Evolutionary conservation across 225 moss, liverwort and hornwort genomes (phyloP), one percentile per base, ranked within the genome.

Genomic region (Polytrichum formosum): DNA sequence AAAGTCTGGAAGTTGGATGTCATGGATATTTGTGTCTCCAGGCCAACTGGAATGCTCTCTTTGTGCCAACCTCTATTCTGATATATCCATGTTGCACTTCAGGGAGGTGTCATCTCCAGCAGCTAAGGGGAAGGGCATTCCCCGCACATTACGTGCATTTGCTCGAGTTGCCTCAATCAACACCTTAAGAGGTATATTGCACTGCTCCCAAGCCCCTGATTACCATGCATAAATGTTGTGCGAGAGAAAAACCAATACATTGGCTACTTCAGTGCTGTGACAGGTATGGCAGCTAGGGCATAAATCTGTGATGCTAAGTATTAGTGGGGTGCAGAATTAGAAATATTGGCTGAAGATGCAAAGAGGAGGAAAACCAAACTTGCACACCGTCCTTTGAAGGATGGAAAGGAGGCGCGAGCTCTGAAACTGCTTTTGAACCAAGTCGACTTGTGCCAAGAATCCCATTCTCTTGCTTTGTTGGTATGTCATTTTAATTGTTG

Each of bases 121-220:
- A 28, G 83, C 83, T 20, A 74, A 72, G 77, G 83, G 83, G 67
- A 86, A 80, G 73, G 80, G 80, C 55, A 80, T 83, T 58, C 83
- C 86, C 71, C 73, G 80, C 55, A 73, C 75, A 66, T 68, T 86
- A 62, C 76, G 86, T 63, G 53, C 75, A 63, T 86, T 83, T 71
- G 83, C 76, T 59, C 75, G 76, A 77, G 83, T 86, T 64, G 73
- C 74, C 75, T 75, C 76, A 26, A 73, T 46, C 55, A 73, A 6
- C 30, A 72, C 77, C 55, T 7, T 28, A 18, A 46, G 63, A 78
- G 86, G 86, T 86, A 46, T 19, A 18, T 55, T 55, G 56, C 26
- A 23, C 58, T 6, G 2, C 21, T 58, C 58, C 58, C 2, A 8
- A 6, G 13, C 46, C 46, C 58, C 58, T 20, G 20, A 23, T 22